These are phyloP conservation scores for Chrysoporthe deuterocubensis DNA, from an alignment of 2,329 filamentous ascomycete genomes.

Conservation along the genomic window DNA sequence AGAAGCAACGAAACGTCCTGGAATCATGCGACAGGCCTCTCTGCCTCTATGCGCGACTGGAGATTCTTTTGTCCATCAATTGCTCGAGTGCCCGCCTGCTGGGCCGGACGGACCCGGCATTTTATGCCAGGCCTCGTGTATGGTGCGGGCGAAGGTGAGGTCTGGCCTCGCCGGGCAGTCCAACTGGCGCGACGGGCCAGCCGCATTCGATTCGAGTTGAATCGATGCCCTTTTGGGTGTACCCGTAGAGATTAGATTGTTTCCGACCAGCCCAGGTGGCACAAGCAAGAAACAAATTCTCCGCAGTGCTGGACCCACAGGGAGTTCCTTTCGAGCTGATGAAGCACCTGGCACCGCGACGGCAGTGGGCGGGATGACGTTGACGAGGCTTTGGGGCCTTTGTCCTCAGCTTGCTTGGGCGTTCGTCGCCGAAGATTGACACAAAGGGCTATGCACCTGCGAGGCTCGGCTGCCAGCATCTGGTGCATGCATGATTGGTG, in stretches of 20 bases:
- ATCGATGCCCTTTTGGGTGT: background rate
- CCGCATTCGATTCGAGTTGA: background rate
- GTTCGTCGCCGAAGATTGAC: background rate
- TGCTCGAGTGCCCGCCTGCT: background rate
- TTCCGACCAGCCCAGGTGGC: background rate
- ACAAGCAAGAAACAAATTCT: conserved; percentile 16
- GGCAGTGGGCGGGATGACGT: conserved; percentile 5
- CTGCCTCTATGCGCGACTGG: conserved; percentile 6
- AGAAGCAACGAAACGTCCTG: conserved; percentile 18
- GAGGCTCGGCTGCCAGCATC: conserved; percentile 4
- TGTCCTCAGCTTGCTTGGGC: conserved; percentile 4
- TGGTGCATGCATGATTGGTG: background rate
- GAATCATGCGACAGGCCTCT: conserved; percentile 26
- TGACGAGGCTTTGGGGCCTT: background rate
- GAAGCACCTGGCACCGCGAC: background rate
- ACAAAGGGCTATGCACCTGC: background rate
- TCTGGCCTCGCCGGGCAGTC: background rate
- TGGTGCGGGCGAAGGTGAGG: background rate
- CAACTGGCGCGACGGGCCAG: background rate
- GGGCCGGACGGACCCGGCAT: background rate
- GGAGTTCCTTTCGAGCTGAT: background rate
- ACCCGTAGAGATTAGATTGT: background rate
- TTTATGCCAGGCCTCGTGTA: background rate
- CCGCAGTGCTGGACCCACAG: conserved; percentile 1
- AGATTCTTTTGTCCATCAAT: conserved; percentile 16